Evolutionary conservation across 2,329 filamentous ascomycete genomes (phyloP), one percentile per base, ranked within the genome.

Genomic region (Pseudogymnoascus sp.): DNA sequence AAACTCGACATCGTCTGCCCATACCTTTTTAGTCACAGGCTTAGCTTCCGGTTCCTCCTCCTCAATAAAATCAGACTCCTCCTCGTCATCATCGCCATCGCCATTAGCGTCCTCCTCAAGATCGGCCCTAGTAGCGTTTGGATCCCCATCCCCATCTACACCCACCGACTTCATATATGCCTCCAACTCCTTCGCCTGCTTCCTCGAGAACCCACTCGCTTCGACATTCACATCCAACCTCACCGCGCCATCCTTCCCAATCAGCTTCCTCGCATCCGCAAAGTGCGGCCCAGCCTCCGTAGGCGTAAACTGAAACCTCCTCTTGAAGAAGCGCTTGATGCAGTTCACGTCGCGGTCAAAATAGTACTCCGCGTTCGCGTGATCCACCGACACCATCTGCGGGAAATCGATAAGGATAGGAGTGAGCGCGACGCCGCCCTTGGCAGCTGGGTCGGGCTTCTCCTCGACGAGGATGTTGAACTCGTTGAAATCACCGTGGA

Each of bases 401-500:
- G 95, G 95, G 72, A 99, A 99, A 77, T 99, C 96, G 70, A 99
- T 99, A 53, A 99, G 79, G 62, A 97, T 85, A 0, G 95, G 95
- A 5, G 85, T 86, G 25, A 96, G 78, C 14, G 70, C 70, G 9
- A 72, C 63, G 8, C 70, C 67, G 18, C 74, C 69, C 36, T 72
- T 46, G 40, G 73, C 79, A 63, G 81, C 62, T 5, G 59, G n/a
- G 5, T 53, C 68, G 36, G 72, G 73, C 59, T 80, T 85, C 74
- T 97, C 93, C 73, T 95, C 91, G 74, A 99, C 87, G 36, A 99
- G 80, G 67, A 99, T 93, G 75, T 99, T 99, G 82, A 99, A 99
- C 76, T 99, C 96, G 79, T 99, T 99, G 79, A 96, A 99, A 74
- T 99, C 95, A 66, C 95, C 95, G 73, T 99, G 95, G 66, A 99